Percentiles rank a stretch among this genome's conserved stretches.
Conservation (phyloP, 176 grass and related monocot species). For the Luzula sylvatica region DNA sequence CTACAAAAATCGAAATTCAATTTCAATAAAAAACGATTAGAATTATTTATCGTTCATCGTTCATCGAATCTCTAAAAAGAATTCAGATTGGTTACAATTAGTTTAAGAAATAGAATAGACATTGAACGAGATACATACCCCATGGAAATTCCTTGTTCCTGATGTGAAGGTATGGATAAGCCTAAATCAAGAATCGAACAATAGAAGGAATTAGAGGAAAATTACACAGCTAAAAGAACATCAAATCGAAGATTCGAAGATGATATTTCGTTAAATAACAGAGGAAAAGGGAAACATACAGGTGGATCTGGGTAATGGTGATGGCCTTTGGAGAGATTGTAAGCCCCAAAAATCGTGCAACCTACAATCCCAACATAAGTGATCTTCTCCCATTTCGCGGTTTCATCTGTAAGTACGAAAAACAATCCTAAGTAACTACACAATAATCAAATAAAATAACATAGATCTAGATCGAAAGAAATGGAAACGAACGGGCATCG, state of each 20-base stretch:
- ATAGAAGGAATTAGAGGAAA: neutral
- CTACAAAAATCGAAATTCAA: conserved; percentile 27
- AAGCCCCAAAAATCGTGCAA: conserved; percentile 46
- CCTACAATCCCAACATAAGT: conserved; percentile 53
- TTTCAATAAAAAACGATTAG: neutral
- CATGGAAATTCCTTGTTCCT: conserved; percentile 94
- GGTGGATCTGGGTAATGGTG: conserved; percentile 58
- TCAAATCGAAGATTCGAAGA: neutral
- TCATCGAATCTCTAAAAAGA: no score
- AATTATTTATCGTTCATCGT: neutral
- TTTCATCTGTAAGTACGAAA: conserved; percentile 80
- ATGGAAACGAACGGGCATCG: conserved; percentile 44
- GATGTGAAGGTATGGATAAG: conserved; percentile 65
- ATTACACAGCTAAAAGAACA: neutral
- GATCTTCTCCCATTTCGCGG: conserved; percentile 97
- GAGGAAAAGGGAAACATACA: conserved; percentile 22
- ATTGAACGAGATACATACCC: conserved; percentile 28
- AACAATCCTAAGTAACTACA: no score
- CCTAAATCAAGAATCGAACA: conserved; percentile 19
- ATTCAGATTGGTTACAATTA: neutral
- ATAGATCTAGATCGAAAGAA: neutral
- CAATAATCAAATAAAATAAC: conserved; percentile 12
- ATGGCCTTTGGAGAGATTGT: conserved; percentile 82
- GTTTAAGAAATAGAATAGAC: neutral
- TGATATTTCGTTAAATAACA: neutral